A percentile compares a stretch with the other conserved stretches of the same genome.
Conservation (phyloP, 805 yeast species). For the Lachancea fermentati region DNA sequence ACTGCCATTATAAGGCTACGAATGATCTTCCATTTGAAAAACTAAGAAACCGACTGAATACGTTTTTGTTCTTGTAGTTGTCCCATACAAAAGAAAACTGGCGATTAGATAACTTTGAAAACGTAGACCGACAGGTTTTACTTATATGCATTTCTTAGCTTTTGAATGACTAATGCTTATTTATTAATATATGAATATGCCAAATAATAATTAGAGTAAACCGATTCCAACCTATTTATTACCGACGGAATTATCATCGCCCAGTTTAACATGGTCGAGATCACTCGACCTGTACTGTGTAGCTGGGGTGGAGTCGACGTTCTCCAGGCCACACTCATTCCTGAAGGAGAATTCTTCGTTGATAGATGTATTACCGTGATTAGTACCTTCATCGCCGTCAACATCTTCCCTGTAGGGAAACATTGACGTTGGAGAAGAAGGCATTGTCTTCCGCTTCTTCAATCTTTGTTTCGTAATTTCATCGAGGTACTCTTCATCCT, state of each 20-base stretch:
- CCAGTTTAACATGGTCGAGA: slow-evolving; percentile 5
- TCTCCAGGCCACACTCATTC: slow-evolving; percentile 11
- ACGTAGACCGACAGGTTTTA: too few relatives aligned
- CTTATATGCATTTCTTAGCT: too few relatives aligned
- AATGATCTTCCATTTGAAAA: too few relatives aligned
- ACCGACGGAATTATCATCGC: slow-evolving; percentile 2
- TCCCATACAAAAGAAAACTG: too few relatives aligned
- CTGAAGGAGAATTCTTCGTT: slow-evolving; percentile 13
- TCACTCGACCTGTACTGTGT: slow-evolving; percentile 17
- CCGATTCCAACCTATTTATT: too few relatives aligned
- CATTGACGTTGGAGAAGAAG: slow-evolving; percentile 31
- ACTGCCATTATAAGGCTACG: too few relatives aligned
- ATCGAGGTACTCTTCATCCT: slow-evolving; percentile 8
- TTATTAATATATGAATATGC: too few relatives aligned
- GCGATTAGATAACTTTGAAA: too few relatives aligned
- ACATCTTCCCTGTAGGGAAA: slow-evolving; percentile 20
- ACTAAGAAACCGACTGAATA: too few relatives aligned
- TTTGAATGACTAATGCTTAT: too few relatives aligned
- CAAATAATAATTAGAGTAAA: too few relatives aligned
- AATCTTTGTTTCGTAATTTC: slow-evolving; percentile 10
- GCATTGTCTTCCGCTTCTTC: slow-evolving; percentile 26
- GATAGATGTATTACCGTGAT: slow-evolving; percentile 18
- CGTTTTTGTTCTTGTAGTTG: too few relatives aligned
- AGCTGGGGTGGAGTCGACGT: slow-evolving; percentile 25
- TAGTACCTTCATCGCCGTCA: slow-evolving; percentile 5